phyloP scores from a whole-genome alignment of 2,329 filamentous ascomycete species.

The Colletotrichum sublineola region DNA sequence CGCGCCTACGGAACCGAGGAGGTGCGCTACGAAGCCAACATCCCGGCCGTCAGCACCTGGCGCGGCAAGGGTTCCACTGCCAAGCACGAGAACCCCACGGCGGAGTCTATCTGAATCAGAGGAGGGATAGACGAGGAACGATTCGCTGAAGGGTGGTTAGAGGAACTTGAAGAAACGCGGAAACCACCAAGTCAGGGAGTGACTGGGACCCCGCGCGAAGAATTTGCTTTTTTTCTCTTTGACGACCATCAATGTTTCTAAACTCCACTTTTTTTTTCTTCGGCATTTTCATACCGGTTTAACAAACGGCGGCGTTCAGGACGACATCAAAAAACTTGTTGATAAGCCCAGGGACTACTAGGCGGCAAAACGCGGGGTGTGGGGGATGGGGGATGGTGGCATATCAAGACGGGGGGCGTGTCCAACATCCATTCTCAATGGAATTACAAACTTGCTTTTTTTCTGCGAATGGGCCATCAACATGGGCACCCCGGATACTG shows the following conservation, averaged over 20 bases:
- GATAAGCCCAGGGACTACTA: constrained; percentile 13
- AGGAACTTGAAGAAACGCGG: constrained; percentile 6
- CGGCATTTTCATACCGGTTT: constrained; percentile 26
- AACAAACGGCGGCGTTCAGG: constrained; percentile 30
- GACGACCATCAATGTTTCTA: constrained; percentile 28
- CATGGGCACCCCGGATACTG: neutral
- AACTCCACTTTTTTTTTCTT: neutral
- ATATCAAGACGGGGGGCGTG: constrained; percentile 24
- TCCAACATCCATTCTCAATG: constrained; percentile 20
- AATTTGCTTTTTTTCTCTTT: constrained; percentile 36
- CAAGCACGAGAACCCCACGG: constrained; percentile 79
- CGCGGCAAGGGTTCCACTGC: constrained; percentile 92
- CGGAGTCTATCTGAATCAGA: constrained; percentile 46
- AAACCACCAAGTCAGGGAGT: neutral
- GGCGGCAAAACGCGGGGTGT: constrained; percentile 26
- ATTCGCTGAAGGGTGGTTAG: constrained; percentile 19
- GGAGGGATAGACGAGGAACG: neutral
- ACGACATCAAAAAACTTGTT: constrained; percentile 24
- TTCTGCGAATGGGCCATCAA: constrained; percentile 2
- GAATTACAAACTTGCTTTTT: constrained; percentile 24
- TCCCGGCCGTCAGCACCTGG: constrained; percentile 97
- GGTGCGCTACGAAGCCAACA: constrained; percentile 88
- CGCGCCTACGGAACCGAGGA: constrained; percentile 95
- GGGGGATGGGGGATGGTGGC: neutral
- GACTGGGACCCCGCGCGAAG: neutral